A percentile compares a stretch with the other conserved stretches of the same genome.
phyloP scores from a whole-genome alignment of 192 early-diverging fungal genomes.

The Backusella australiensis region DNA sequence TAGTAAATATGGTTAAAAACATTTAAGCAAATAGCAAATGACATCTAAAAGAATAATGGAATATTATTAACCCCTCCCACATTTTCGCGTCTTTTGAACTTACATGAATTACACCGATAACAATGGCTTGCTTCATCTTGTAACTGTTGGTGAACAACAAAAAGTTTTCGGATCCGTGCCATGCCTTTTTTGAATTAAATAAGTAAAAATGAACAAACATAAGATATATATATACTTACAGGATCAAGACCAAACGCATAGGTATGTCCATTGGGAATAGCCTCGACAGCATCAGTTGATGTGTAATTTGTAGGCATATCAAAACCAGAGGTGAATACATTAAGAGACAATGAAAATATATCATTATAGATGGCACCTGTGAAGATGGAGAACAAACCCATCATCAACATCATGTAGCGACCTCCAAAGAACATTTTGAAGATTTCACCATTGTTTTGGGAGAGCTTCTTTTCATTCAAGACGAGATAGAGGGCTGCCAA shows the following conservation, averaged over 20 bases:
- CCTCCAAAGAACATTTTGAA: slow-evolving; percentile 91
- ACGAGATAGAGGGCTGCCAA: slow-evolving; percentile 74
- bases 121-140: slow-evolving; percentile 99
- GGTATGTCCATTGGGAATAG: slow-evolving; percentile 56
- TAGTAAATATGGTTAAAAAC: slow-evolving; percentile 92
- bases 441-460: slow-evolving; percentile 74
- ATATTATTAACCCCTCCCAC: no score
- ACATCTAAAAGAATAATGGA: slow-evolving; percentile 52
- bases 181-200: slow-evolving; percentile 35
- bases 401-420: slow-evolving; percentile 96
- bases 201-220: no score
- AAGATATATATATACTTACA: slow-evolving; percentile 3
- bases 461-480: slow-evolving; percentile 76
- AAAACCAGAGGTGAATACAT: slow-evolving; percentile 75
- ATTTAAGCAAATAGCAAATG: slow-evolving; percentile 88
- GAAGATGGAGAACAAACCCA: slow-evolving; percentile 97
- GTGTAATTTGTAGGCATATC: slow-evolving; percentile 65
- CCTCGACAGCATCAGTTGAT: slow-evolving; percentile 55
- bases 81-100: no score
- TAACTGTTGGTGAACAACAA: slow-evolving; percentile 98
- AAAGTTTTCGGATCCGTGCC: slow-evolving; percentile 92
- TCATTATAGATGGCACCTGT: slow-evolving; percentile 99
- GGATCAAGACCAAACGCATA: slow-evolving; percentile 91
- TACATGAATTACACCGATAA: slow-evolving; percentile 89
- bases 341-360: slow-evolving; percentile 85